A percentile compares a stretch with the other conserved stretches of the same genome.
Conservation (phyloP, 768 basidiomycete genomes). For the Auriscalpium microsporum region DNA sequence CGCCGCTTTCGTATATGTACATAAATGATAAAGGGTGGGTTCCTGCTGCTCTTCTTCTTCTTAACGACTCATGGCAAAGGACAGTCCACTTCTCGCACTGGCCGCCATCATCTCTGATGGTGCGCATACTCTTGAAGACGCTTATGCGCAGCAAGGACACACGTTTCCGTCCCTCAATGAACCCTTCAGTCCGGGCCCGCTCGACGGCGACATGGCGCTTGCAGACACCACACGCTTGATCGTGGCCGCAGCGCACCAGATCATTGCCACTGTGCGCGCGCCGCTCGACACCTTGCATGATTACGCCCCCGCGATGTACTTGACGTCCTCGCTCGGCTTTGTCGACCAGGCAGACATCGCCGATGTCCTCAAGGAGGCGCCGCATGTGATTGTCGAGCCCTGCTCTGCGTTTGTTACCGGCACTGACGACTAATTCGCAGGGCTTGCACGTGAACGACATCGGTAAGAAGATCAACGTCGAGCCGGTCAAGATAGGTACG, state of each 20-base stretch:
- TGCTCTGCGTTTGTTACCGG: background rate
- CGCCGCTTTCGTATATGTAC: no score
- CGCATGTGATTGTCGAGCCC: background rate
- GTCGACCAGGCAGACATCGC: conserved; percentile 1
- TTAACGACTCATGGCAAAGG: background rate
- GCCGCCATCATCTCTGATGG: background rate
- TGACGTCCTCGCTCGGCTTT: background rate
- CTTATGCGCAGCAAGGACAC: background rate
- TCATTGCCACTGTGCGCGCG: background rate
- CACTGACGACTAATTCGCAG: background rate
- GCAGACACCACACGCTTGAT: background rate
- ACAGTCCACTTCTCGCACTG: background rate
- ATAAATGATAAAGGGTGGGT: no score
- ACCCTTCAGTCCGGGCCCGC: background rate
- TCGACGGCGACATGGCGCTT: background rate
- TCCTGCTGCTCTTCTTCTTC: no score
- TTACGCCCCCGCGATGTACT: background rate
- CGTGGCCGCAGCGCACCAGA: background rate
- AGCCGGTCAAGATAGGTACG: conserved; percentile 4
- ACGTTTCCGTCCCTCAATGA: conserved; percentile 1
- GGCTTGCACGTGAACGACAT: conserved; percentile 8
- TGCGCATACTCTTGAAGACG: background rate
- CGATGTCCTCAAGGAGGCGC: conserved; percentile 1
- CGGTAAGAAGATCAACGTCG: background rate
- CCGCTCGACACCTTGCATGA: background rate